Evolutionary conservation across 257 asterid genomes (phyloP).

Genomic region (Solanum clarkiae): DNA sequence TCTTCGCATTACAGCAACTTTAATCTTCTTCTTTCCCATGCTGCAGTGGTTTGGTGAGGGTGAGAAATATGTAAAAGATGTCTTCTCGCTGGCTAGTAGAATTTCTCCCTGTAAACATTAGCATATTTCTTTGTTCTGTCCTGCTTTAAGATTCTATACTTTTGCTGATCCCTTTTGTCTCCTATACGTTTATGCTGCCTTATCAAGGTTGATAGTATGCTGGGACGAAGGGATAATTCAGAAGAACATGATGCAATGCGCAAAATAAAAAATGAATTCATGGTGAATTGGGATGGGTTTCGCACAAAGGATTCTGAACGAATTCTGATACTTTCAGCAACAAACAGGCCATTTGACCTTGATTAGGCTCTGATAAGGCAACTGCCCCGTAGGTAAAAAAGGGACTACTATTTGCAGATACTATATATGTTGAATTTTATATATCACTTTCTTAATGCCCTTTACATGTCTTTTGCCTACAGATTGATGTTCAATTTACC

Average conservation of each 20-base stretch:
- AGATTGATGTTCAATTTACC: conserved; percentile 94
- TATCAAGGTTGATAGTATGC: too few relatives aligned
- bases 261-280: too few relatives aligned
- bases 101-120: conserved; percentile 48
- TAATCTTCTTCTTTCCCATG: not conserved
- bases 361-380: conserved; percentile 90
- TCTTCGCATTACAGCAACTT: not conserved
- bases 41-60: too few relatives aligned
- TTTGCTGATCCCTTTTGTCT: not conserved
- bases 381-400: conserved; percentile 62
- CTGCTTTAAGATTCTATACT: not conserved
- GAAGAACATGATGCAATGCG: too few relatives aligned
- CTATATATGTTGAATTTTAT: not conserved
- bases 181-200: not conserved
- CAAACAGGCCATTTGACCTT: conserved; percentile 91
- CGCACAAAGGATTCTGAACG: conserved; percentile 25
- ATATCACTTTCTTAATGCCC: not conserved
- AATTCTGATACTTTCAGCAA: conserved; percentile 86
- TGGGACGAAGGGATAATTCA: too few relatives aligned
- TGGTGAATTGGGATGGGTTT: too few relatives aligned
- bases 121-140: not conserved
- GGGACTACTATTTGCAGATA: not conserved
- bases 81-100: too few relatives aligned
- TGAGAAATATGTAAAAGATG: too few relatives aligned
- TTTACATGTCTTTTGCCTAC: not conserved